Percentiles rank a stretch among this genome's conserved stretches.
Evolutionary conservation across 805 yeast genomes (phyloP).

Genomic region (Candida stauntonica): DNA sequence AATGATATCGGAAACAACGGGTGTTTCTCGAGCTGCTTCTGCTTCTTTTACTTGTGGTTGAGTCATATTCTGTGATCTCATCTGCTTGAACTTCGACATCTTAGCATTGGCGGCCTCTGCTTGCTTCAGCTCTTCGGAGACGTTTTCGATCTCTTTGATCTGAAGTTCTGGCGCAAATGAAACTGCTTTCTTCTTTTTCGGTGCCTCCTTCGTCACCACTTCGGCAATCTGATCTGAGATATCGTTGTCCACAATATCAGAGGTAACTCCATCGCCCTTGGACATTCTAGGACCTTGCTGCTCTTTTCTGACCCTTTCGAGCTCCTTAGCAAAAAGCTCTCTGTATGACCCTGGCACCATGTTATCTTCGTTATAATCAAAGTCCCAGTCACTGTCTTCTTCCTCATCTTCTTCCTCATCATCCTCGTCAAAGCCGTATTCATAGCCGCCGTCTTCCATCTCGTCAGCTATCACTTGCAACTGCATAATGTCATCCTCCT

Average conservation of each 20-base stretch:
- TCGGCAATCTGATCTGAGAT: background rate
- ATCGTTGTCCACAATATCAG: slow-evolving; percentile 9
- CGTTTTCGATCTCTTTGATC: slow-evolving; percentile 56
- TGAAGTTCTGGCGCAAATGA: slow-evolving; percentile 47
- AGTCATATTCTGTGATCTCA: slow-evolving; percentile 1
- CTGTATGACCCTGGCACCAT: slow-evolving; percentile 21
- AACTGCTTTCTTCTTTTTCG: slow-evolving; percentile 41
- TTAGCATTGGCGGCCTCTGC: slow-evolving; percentile 16
- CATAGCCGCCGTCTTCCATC: slow-evolving; percentile 34
- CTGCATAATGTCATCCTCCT: slow-evolving; percentile 44
- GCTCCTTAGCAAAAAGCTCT: slow-evolving; percentile 20
- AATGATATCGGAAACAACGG: slow-evolving; percentile 2
- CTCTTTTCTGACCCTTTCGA: slow-evolving; percentile 19
- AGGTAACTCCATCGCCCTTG: background rate
- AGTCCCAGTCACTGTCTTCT: slow-evolving; percentile 25
- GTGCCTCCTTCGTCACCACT: background rate
- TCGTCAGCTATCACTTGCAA: slow-evolving; percentile 53
- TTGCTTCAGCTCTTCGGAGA: slow-evolving; percentile 43
- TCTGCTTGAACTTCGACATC: slow-evolving; percentile 22
- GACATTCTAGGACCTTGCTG: background rate
- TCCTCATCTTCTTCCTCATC: slow-evolving; percentile 36
- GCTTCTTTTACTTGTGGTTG: background rate
- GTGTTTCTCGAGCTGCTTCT: background rate
- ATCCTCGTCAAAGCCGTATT: slow-evolving; percentile 32
- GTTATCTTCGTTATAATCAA: slow-evolving; percentile 6